Percentiles rank a stretch among this genome's conserved stretches.
phyloP scores from a whole-genome alignment of 1,284 basidiomycete genomes.

The Ustilago cynodontis region DNA sequence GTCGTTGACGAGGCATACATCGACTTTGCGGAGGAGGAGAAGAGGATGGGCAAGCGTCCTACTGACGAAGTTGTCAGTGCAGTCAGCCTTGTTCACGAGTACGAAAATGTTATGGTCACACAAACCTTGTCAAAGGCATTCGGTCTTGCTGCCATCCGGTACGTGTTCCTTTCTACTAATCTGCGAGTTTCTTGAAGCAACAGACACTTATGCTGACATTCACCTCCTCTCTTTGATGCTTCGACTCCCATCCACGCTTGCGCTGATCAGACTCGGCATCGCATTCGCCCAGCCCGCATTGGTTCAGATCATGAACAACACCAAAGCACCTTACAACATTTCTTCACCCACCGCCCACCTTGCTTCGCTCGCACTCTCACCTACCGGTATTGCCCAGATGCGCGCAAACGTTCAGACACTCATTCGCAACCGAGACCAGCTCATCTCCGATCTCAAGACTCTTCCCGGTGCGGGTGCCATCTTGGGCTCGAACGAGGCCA shows the following conservation, averaged over 20 bases:
- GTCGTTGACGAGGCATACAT: slow-evolving; percentile 98
- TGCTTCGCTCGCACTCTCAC: slow-evolving; percentile 82
- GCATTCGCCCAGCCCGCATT: slow-evolving; percentile 89
- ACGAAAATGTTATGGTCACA: slow-evolving; percentile 89
- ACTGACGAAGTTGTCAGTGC: slow-evolving; percentile 75
- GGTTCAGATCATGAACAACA: slow-evolving; percentile 91
- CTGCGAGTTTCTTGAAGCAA: neutral
- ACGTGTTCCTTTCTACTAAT: too few relatives aligned
- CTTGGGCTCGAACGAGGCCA: slow-evolving; percentile 88
- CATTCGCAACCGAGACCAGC: slow-evolving; percentile 75
- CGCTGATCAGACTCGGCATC: slow-evolving; percentile 79
- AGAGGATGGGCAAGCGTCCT: slow-evolving; percentile 52
- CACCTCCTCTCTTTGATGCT: too few relatives aligned
- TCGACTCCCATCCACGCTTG: too few relatives aligned
- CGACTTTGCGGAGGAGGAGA: slow-evolving; percentile 78
- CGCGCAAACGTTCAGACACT: slow-evolving; percentile 77
- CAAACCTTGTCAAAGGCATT: slow-evolving; percentile 98
- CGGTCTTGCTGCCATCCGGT: slow-evolving; percentile 87
- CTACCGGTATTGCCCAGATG: slow-evolving; percentile 78
- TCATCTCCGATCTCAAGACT: slow-evolving; percentile 74
- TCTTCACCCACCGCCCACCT: slow-evolving; percentile 89
- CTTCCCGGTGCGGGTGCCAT: slow-evolving; percentile 76
- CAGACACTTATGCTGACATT: neutral
- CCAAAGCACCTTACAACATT: slow-evolving; percentile 98
- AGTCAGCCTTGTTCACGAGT: slow-evolving; percentile 79